Conservation (phyloP, 345 rosid genomes). For the Eucalyptus lansdowneana region DNA sequence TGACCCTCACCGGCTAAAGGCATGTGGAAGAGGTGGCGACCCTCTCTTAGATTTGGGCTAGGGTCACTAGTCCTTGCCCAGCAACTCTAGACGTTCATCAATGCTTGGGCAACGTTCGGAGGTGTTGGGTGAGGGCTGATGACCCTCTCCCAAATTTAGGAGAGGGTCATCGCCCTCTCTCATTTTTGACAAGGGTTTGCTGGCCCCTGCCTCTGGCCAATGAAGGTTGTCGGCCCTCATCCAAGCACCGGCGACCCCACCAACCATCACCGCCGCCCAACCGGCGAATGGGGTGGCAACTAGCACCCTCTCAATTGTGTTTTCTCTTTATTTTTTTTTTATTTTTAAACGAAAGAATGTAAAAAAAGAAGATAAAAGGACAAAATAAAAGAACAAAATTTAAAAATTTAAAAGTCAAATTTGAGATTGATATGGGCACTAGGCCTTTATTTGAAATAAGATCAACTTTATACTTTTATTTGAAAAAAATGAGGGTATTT, state of each 20-base stretch:
- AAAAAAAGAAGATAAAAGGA: too few species aligned
- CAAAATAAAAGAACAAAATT: too few species aligned
- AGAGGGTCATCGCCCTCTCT: fast-evolving
- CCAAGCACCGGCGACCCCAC: fast-evolving
- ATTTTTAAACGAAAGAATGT: too few species aligned
- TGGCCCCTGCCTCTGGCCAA: fast-evolving
- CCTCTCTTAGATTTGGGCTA: fast-evolving
- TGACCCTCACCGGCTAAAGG: fast-evolving
- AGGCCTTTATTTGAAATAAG: too few species aligned
- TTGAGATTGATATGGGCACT: too few species aligned
- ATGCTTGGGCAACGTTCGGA: fast-evolving
- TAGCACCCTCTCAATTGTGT: fast-evolving
- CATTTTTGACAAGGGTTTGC: fast-evolving
- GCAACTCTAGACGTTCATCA: fast-evolving
- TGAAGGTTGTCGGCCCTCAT: fast-evolving
- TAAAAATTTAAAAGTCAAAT: too few species aligned
- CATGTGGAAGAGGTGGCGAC: fast-evolving
- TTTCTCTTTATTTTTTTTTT: too few species aligned
- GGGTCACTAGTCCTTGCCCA: fast-evolving
- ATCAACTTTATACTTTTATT: too few species aligned
- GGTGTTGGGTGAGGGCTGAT: fast-evolving
- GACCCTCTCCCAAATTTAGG: fast-evolving
- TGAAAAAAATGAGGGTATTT: too few species aligned
- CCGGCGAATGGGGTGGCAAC: fast-evolving
- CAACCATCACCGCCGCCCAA: fast-evolving